phyloP scores from a whole-genome alignment of 306 rosid species.

The Citrullus amarus region DNA sequence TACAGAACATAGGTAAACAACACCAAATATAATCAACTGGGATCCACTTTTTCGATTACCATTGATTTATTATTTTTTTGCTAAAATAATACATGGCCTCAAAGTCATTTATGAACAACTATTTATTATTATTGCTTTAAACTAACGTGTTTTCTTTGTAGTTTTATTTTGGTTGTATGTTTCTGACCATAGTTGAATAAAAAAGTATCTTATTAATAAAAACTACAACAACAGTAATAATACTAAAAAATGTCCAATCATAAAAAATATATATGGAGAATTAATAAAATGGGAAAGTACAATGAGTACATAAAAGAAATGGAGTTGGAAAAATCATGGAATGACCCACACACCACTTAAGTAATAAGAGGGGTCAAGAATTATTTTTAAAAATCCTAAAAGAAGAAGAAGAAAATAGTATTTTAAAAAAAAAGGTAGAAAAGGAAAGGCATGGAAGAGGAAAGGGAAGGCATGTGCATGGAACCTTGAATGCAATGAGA shows the following conservation, averaged over 20 bases:
- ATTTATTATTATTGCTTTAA: too few species aligned
- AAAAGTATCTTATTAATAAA: too few species aligned
- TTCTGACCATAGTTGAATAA: too few species aligned
- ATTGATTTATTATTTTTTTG: too few species aligned
- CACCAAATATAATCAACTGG: too few species aligned
- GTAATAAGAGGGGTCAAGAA: not conserved
- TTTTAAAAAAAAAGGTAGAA: slow-evolving; percentile 18
- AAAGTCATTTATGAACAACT: too few species aligned
- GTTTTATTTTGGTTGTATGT: too few species aligned
- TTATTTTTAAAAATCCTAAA: not conserved
- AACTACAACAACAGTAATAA: not conserved
- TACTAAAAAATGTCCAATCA: not conserved
- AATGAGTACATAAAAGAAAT: slow-evolving; percentile 21
- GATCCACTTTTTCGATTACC: too few species aligned
- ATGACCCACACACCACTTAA: slow-evolving; percentile 24
- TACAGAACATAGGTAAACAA: too few species aligned
- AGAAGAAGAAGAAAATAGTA: not conserved
- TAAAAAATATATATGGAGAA: not conserved
- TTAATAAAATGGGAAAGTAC: slow-evolving; percentile 2
- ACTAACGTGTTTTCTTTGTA: too few species aligned
- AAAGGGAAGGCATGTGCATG: slow-evolving; percentile 44
- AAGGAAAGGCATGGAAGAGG: slow-evolving; percentile 28
- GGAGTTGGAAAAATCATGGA: slow-evolving; percentile 28
- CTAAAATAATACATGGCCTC: too few species aligned
- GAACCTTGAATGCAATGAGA: slow-evolving; percentile 38